Base-by-base conservation (phyloP, 2,329 filamentous ascomycete genomes). In the Colletotrichum sp. region DNA sequence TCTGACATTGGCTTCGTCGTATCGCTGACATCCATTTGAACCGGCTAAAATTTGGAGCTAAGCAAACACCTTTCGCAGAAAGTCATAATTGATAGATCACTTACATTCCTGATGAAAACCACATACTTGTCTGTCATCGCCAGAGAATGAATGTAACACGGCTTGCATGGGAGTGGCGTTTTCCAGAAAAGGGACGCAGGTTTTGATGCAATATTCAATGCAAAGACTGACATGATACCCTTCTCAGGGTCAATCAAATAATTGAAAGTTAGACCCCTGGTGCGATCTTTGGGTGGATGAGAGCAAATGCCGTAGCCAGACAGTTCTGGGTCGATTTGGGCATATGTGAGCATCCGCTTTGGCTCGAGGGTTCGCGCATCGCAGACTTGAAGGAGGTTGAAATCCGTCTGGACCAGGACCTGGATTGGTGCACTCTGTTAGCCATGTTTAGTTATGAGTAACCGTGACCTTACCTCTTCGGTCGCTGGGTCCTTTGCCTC, bases 21-120 rank as follows among this genome's bases (percentile, higher is more conserved):
- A 26, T 81, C 79, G 76, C 73, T 80, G 28, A 73, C 70, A 26
- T 77, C 76, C 76, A 77, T 77, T 56, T 71, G 67, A 9, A 77
- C 32, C 10, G 76, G 71, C 76, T 76, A 18, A 4, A 8, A 16
- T 5, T 24, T 8, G 21, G 7, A 10, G n/a, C 18, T 21, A 67
- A 10, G 24, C 21, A 30, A 65, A 13, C 18, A 14, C 10, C 4
- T 36, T 52, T 16, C 12, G 16, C n/a, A 52, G 18, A 9, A 28
- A 10, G 7, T 21, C 2, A 24, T 12, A 7, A n/a, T 13, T 5
- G n/a, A 1, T 10, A 32, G 1, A 32, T 24, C n/a, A 38, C 76
- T 71, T 28, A 77, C 76, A 63, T 76, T 77, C 26, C 76, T 63
- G 18, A 77, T 71, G 30, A 77, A 77, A 7, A 76, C 59, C 12